phyloP scores from a whole-genome alignment of 2,329 filamentous ascomycete species.

The Nigrospora sphaerica region DNA sequence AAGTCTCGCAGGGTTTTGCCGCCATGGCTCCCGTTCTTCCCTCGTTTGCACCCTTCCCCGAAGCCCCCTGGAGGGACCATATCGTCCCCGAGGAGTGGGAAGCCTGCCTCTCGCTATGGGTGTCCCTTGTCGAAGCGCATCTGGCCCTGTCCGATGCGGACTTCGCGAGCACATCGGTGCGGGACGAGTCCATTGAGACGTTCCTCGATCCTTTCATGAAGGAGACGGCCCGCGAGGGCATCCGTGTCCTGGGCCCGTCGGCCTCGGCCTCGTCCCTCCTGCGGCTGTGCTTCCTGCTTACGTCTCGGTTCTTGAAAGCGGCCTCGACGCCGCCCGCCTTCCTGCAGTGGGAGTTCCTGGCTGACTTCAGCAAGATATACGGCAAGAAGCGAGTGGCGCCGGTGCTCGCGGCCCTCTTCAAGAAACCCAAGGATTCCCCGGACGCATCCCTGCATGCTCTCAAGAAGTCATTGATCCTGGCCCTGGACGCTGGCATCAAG shows the following conservation, averaged over 20 bases:
- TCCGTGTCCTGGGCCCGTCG: conserved; percentile 25
- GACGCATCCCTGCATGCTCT: conserved; percentile 49
- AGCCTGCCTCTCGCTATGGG: conserved; percentile 70
- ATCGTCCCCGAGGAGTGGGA: conserved; percentile 70
- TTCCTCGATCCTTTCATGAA: conserved; percentile 65
- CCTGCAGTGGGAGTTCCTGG: conserved; percentile 60
- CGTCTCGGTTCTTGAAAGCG: conserved; percentile 45
- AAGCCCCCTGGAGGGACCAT: conserved; percentile 56
- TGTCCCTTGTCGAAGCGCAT: conserved; percentile 58
- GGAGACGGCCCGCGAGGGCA: conserved; percentile 38
- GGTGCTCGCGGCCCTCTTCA: conserved; percentile 43
- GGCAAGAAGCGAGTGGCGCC: conserved; percentile 52
- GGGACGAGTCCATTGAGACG: conserved; percentile 48
- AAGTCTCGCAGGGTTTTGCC: no score
- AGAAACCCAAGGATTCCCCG: conserved; percentile 37
- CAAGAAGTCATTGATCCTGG: conserved; percentile 55
- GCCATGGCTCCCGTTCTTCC: conserved; percentile 47
- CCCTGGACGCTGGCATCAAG: conserved; percentile 54
- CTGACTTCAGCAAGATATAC: conserved; percentile 61
- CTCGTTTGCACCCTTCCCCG: conserved; percentile 71
- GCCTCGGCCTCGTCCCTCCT: conserved; percentile 39
- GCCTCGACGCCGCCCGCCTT: conserved; percentile 37
- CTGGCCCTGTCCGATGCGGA: conserved; percentile 49
- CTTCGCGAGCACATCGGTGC: conserved; percentile 42
- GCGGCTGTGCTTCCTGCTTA: conserved; percentile 58